These are phyloP conservation scores for Globisporangium splendens DNA, from an alignment of 352 stramenopile species.

Conservation along the genomic window DNA sequence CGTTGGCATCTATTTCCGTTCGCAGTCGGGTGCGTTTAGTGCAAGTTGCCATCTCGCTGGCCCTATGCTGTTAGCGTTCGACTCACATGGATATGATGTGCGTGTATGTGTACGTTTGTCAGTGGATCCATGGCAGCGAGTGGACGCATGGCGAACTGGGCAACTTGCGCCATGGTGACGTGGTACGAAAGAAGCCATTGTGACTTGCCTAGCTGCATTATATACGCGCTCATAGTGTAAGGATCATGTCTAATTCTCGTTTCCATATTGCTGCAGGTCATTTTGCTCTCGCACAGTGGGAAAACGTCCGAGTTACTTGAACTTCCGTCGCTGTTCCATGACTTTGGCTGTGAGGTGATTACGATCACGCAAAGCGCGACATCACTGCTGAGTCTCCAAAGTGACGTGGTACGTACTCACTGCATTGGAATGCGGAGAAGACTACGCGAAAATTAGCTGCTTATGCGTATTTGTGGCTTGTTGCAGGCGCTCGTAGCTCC, in stretches of 20 bases:
- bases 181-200: conserved; percentile 24
- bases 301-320: conserved; percentile 55
- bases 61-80: background rate
- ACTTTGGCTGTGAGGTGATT: conserved; percentile 36
- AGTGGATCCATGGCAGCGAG: conserved; percentile 79
- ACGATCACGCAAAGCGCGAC: conserved; percentile 41
- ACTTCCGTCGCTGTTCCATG: conserved; percentile 43
- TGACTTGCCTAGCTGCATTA: background rate
- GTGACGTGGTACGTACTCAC: conserved; percentile 31
- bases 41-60: too few species aligned
- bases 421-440: background rate
- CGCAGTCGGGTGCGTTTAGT: conserved; percentile 46
- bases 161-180: conserved; percentile 50
- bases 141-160: conserved; percentile 81
- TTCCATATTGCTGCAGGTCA: conserved; percentile 25
- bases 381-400: conserved; percentile 29
- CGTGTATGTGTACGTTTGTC: background rate
- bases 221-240: background rate
- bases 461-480: background rate
- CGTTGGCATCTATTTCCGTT: conserved; percentile 67
- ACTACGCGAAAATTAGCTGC: background rate
- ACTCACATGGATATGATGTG: background rate
- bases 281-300: conserved; percentile 75
- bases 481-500: conserved; percentile 37
- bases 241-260: background rate